Conservation (phyloP, 306 rosid species). For the Fragaria ananassa region DNA sequence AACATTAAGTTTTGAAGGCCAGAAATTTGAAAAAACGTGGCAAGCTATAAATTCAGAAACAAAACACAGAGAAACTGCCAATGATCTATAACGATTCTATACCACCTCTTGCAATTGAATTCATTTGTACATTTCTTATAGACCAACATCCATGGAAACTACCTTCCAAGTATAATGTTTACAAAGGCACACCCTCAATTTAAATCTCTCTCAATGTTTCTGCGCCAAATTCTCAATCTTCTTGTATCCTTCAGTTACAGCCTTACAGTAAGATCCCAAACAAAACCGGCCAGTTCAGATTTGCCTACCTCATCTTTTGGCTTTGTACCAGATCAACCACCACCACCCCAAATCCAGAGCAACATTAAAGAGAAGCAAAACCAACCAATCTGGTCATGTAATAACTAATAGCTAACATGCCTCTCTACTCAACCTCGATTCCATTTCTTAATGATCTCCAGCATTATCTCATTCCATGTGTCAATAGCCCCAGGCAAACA, state of each 20-base stretch:
- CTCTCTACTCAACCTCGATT: conserved; percentile 14
- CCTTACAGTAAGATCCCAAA: neutral
- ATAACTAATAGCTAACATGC: conserved; percentile 30
- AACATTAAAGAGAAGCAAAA: conserved; percentile 18
- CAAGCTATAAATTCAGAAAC: neutral
- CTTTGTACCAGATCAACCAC: neutral
- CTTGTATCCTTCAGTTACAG: conserved; percentile 4
- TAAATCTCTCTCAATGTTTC: conserved; percentile 5
- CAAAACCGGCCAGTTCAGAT: conserved; percentile 11
- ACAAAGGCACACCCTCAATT: conserved; percentile 18
- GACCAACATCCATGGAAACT: conserved; percentile 8
- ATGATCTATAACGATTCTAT: conserved; percentile 9
- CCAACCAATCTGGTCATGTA: neutral
- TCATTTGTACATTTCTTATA: conserved; percentile 17
- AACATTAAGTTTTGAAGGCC: conserved; percentile 21
- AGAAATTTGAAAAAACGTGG: conserved; percentile 7
- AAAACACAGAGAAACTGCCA: conserved; percentile 15
- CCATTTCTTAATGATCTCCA: conserved; percentile 58
- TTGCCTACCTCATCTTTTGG: conserved; percentile 1
- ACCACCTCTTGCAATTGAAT: conserved; percentile 16
- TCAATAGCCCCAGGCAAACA: conserved; percentile 90
- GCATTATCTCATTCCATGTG: conserved; percentile 84
- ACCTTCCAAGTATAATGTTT: conserved; percentile 5
- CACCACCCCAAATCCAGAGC: neutral
- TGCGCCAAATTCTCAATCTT: conserved; percentile 10